phyloP scores from a whole-genome alignment of 805 yeast species.

The Sporopachydermia lactativora region DNA sequence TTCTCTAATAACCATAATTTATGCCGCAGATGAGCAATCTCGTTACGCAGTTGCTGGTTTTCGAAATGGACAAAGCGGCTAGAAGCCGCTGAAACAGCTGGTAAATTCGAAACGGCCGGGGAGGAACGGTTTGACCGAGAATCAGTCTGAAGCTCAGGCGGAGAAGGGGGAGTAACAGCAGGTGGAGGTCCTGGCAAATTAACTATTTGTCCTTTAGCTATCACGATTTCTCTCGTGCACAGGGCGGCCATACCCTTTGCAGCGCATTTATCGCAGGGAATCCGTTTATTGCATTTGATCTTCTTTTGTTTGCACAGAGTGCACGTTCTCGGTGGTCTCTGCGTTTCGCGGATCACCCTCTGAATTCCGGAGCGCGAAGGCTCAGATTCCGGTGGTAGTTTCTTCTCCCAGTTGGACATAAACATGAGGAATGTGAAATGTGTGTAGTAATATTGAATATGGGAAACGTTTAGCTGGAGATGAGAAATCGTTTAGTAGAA shows the following conservation, averaged over 20 bases:
- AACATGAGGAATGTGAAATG: too few species aligned
- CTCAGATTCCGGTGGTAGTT: neutral
- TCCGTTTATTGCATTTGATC: slow-evolving; percentile 19
- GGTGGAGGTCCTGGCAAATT: neutral
- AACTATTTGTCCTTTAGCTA: neutral
- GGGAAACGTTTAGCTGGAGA: too few species aligned
- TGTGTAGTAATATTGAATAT: too few species aligned
- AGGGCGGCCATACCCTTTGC: slow-evolving; percentile 11
- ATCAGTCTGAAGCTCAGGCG: too few species aligned
- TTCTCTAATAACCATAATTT: neutral
- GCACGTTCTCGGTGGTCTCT: slow-evolving; percentile 16
- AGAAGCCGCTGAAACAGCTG: too few species aligned
- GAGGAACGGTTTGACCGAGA: too few species aligned
- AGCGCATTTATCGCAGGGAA: slow-evolving; percentile 20
- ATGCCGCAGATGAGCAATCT: neutral
- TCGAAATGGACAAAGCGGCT: too few species aligned
- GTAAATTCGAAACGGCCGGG: too few species aligned
- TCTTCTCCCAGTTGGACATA: too few species aligned
- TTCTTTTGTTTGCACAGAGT: slow-evolving; percentile 19
- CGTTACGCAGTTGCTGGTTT: neutral
- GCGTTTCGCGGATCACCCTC: neutral
- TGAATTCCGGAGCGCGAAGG: neutral
- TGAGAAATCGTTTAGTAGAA: too few species aligned
- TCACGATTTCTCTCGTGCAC: slow-evolving; percentile 2
- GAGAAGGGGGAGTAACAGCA: too few species aligned